These are phyloP conservation scores for Silene noctiflora DNA, from an alignment of 179 eudicot genomes.

Conservation along the genomic window DNA sequence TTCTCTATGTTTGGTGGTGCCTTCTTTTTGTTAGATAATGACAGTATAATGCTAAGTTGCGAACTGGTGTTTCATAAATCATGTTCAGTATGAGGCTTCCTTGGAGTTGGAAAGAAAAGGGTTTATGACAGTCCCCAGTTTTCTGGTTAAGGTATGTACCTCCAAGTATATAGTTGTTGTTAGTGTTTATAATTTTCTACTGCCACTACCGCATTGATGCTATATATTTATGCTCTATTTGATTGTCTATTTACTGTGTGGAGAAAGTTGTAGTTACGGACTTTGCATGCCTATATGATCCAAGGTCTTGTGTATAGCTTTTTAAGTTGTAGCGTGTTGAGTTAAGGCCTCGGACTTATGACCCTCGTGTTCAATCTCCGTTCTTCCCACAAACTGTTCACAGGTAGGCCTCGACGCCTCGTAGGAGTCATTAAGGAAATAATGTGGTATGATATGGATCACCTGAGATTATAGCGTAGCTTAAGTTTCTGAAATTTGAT, in stretches of 20 bases:
- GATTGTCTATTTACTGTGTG: background rate
- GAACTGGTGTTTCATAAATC: conserved; percentile 14
- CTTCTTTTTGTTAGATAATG: background rate
- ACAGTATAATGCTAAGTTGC: conserved; percentile 16
- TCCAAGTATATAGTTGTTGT: background rate
- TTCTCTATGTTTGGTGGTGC: background rate
- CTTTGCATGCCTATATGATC: background rate
- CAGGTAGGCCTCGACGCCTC: background rate
- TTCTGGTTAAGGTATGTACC: conserved; percentile 56
- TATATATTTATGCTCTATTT: conserved; percentile 5
- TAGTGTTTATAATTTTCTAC: background rate
- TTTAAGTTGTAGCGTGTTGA: background rate
- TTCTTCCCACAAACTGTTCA: background rate
- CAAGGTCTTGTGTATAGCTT: conserved; percentile 5
- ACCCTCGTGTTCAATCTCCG: background rate
- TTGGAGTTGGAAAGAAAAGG: conserved; percentile 71
- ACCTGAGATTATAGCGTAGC: background rate
- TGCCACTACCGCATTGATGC: background rate
- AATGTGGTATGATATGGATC: background rate
- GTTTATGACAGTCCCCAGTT: conserved; percentile 70
- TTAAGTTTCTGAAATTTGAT: background rate
- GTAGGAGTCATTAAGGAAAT: conserved; percentile 5
- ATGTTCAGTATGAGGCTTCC: conserved; percentile 73
- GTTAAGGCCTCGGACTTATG: background rate
- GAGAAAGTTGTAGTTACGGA: background rate